Conservation (phyloP, 1,139 yeast species). For the Saccharomyces hybrid region DNA sequence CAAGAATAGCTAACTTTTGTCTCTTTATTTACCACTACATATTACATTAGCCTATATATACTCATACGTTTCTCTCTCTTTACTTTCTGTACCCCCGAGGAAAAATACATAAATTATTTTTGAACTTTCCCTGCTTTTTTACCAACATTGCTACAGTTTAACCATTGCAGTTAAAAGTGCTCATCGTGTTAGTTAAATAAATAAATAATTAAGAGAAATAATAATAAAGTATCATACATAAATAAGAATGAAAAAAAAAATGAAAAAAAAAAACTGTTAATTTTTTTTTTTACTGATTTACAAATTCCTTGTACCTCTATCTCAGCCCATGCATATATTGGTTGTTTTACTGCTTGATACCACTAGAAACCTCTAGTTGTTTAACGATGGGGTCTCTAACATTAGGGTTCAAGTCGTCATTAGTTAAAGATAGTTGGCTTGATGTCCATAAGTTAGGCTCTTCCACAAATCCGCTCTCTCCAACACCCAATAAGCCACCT, state of each 20-base stretch:
- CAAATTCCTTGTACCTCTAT: background rate
- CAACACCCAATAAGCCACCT: conserved; percentile 91
- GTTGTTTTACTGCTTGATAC: conserved; percentile 33
- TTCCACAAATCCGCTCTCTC: conserved; percentile 41
- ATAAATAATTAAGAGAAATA: background rate
- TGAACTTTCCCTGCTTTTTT: background rate
- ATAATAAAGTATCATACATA: background rate
- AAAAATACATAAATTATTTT: background rate
- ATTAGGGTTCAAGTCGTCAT: conserved; percentile 55
- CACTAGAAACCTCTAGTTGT: conserved; percentile 63
- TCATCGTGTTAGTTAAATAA: background rate
- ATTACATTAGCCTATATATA: background rate
- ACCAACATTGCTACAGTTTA: background rate
- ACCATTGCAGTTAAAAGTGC: background rate
- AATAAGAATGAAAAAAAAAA: background rate
- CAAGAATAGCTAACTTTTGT: background rate
- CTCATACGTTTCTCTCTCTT: background rate
- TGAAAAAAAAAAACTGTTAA: background rate
- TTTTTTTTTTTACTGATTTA: background rate
- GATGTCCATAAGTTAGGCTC: conserved; percentile 73
- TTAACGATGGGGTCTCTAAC: conserved; percentile 53
- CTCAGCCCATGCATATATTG: background rate
- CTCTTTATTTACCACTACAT: background rate
- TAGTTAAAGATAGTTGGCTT: conserved; percentile 56
- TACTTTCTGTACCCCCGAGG: background rate